Base-by-base conservation (phyloP, 305 asterid genomes). In the Fraxinus greggii region DNA sequence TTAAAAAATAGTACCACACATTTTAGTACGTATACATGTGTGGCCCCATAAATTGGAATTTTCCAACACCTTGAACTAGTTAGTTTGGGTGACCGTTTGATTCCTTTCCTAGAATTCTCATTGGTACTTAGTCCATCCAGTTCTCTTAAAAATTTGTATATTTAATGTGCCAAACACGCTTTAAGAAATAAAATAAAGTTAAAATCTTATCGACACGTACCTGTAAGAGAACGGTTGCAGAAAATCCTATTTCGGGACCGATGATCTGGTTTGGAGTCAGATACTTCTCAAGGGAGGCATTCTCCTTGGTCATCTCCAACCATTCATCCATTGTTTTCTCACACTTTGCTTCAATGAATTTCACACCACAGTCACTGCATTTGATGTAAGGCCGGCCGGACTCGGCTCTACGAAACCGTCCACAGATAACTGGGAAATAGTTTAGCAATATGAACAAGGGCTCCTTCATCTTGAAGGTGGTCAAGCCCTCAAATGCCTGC, bases 311-410 rank as follows among this genome's bases (percentile, higher is more conserved):
- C 83, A 75, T 83, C 85, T 87, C 90, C 59, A 90, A 15, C 98
- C 98, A 95, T 65, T 92, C 93, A 4, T 89, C 92, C 54, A 95
- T 65, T 0, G 86, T 88, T 35, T 85, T 88, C 6, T 80, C 92
- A 51, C 94, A 95, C 35, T 86, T 88, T 2, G 92, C 95, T 82
- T 93, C 97, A 15, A 88, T 61, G 56, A 92, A 80, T 88, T 97
- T 88, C 24, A 82, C 92, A 0, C 99, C 99, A 51, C 95, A 90
- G 72, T 95, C 99, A 10, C 91, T 93, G 33, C 99, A 93, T 69
- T 93, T 93, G 19, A 92, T 83, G 86, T 81, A 88, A 7, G 97
- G 88, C 85, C 98, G 87, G 82, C 97, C 97, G 13, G 92, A 73
- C 0, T 91, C 97, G 13, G 42, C 23, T 7, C 94, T 33, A 0